A percentile compares a stretch with the other conserved stretches of the same genome.
Evolutionary conservation across 2,329 filamentous ascomycete species (phyloP).

Genomic region (Magnaporthiopsis rhizophila): DNA sequence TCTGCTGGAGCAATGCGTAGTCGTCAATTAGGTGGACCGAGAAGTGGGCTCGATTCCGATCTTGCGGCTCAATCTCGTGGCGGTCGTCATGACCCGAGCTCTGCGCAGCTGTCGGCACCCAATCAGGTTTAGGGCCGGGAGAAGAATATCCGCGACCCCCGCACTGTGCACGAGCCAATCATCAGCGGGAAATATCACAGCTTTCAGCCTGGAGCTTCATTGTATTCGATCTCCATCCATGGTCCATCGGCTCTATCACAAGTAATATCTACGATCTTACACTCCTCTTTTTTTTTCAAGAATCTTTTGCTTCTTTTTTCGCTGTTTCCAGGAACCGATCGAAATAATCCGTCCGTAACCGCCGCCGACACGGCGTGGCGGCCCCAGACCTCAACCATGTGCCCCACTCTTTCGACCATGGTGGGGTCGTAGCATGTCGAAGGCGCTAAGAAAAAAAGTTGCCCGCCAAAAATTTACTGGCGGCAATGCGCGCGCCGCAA

Average conservation of each 20-base stretch:
- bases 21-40: background rate
- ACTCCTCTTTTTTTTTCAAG: no score
- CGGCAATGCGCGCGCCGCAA: background rate
- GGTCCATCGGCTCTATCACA: no score
- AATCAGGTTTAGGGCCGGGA: constrained; percentile 5
- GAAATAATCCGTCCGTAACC: background rate
- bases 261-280: no score
- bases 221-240: no score
- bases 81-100: constrained; percentile 16
- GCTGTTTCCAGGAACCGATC: no score
- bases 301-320: no score
- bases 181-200: background rate
- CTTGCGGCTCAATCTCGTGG: background rate
- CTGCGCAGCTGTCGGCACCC: background rate
- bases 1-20: background rate
- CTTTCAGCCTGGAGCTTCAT: background rate
- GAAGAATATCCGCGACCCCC: constrained; percentile 5
- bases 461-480: background rate
- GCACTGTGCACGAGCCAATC: constrained; percentile 4
- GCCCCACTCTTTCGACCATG: background rate
- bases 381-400: background rate
- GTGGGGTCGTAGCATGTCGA: background rate
- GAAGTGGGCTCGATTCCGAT: constrained; percentile 1
- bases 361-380: no score
- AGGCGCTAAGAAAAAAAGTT: background rate